These are phyloP conservation scores for Xylariaceae sp. DNA, from an alignment of 2,329 filamentous ascomycete genomes.

Conservation along the genomic window DNA sequence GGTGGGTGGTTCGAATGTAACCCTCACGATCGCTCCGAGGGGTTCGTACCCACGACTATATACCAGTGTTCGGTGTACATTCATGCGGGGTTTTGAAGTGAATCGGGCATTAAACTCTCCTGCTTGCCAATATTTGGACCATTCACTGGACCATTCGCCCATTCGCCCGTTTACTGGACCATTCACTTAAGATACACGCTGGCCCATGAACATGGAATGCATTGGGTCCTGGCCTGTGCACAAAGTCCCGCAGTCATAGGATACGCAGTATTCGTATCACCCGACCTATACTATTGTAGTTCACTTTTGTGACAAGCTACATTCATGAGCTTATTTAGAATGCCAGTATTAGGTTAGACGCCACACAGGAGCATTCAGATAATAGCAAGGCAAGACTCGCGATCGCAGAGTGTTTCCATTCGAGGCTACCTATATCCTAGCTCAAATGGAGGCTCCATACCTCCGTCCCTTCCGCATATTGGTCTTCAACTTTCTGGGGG, in stretches of 20 bases:
- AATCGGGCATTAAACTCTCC: background rate
- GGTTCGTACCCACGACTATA: slow-evolving; percentile 15
- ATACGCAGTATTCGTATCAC: slow-evolving; percentile 10
- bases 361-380: background rate
- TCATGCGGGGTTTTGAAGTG: slow-evolving; percentile 21
- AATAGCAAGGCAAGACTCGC: slow-evolving; percentile 2
- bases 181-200: background rate
- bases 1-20: slow-evolving; percentile 18
- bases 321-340: background rate
- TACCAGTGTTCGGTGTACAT: slow-evolving; percentile 11
- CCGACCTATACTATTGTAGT: slow-evolving; percentile 1
- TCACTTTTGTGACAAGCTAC: slow-evolving; percentile 7
- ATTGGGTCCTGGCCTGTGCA: slow-evolving; percentile 9
- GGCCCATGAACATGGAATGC: background rate
- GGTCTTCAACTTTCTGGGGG: background rate
- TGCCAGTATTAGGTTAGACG: slow-evolving; percentile 11
- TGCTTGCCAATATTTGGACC: background rate
- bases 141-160: slow-evolving; percentile 1
- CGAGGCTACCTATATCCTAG: slow-evolving; percentile 21
- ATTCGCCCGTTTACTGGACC: too few species aligned
- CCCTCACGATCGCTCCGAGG: slow-evolving; percentile 4
- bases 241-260: slow-evolving; percentile 7
- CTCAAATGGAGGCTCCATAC: slow-evolving; percentile 9
- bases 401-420: slow-evolving; percentile 42
- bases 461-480: slow-evolving; percentile 12